Evolutionary conservation across 176 grass and related monocot species (phyloP).

Genomic region (Juncus effusus): DNA sequence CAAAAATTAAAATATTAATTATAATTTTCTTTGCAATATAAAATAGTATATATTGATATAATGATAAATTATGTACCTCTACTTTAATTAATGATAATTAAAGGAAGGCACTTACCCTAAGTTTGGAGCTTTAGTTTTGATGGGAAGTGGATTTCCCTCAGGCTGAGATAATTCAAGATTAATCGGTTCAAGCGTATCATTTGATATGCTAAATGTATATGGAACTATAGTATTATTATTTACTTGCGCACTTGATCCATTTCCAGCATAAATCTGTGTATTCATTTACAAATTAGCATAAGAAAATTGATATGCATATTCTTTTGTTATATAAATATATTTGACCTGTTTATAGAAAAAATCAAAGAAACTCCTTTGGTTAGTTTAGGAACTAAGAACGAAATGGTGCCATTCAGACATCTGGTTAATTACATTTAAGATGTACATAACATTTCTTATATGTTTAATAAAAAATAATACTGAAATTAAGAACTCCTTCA

Average conservation of each 20-base stretch:
- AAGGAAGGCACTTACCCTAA: conserved; percentile 20
- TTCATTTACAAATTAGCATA: neutral
- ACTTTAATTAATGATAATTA: neutral
- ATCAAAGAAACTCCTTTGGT: too few species aligned
- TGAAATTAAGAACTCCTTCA: too few species aligned
- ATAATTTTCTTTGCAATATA: too few species aligned
- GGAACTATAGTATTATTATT: conserved; percentile 17
- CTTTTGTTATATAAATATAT: neutral
- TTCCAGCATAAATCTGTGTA: conserved; percentile 38
- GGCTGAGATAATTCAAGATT: conserved; percentile 45
- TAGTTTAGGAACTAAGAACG: too few species aligned
- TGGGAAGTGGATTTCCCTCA: neutral
- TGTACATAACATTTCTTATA: too few species aligned
- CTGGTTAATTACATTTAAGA: too few species aligned
- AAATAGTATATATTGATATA: too few species aligned
- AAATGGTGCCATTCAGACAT: too few species aligned
- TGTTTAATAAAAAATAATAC: too few species aligned
- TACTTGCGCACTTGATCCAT: conserved; percentile 18
- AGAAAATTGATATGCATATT: neutral
- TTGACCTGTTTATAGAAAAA: neutral
- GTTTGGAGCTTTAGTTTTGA: conserved; percentile 27
- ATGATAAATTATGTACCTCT: too few species aligned
- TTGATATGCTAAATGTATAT: conserved; percentile 20
- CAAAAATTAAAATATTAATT: too few species aligned
- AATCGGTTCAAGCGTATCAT: conserved; percentile 20